A percentile compares a stretch with the other conserved stretches of the same genome.
Evolutionary conservation across 2,329 filamentous ascomycete species (phyloP).

Genomic region (Aureobasidium musti): DNA sequence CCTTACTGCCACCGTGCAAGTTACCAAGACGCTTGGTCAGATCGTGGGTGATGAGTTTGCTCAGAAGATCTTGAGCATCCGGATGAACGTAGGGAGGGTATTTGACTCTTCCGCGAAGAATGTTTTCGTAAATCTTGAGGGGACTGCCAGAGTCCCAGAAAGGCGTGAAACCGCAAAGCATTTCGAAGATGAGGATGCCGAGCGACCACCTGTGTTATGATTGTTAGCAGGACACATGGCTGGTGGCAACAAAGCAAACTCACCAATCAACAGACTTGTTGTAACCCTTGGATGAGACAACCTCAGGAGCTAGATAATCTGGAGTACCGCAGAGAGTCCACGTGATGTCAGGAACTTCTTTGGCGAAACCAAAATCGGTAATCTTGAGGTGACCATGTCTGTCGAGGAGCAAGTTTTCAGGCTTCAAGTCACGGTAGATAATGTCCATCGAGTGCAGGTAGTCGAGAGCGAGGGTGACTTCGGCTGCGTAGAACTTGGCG

Average conservation of each 20-base stretch:
- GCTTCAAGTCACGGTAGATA: constrained; percentile 97
- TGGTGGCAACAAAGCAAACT: constrained; percentile 44
- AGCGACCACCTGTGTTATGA: constrained; percentile 86
- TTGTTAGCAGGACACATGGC: constrained; percentile 19
- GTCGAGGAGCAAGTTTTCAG: constrained; percentile 88
- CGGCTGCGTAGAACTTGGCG: constrained; percentile 97
- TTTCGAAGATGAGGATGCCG: constrained; percentile 98
- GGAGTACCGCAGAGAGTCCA: constrained; percentile 98
- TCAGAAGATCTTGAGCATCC: constrained; percentile 89
- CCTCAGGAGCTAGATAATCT: constrained; percentile 95
- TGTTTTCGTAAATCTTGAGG: constrained; percentile 99
- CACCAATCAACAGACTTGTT: constrained; percentile 99
- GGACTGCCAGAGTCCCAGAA: constrained; percentile 98
- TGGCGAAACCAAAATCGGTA: constrained; percentile 97
- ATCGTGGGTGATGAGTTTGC: constrained; percentile 90
- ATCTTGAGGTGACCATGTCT: constrained; percentile 95
- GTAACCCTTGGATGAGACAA: constrained; percentile 98
- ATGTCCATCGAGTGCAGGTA: constrained; percentile 94
- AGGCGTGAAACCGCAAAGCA: constrained; percentile 97
- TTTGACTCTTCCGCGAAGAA: constrained; percentile 91
- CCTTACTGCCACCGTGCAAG: constrained; percentile 82
- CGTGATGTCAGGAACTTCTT: constrained; percentile 97
- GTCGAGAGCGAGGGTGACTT: constrained; percentile 92
- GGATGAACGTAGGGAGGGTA: constrained; percentile 95
- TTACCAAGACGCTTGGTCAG: constrained; percentile 95